Conservation (phyloP, 2,329 filamentous ascomycete genomes). For the Cyphellophora attinorum region DNA sequence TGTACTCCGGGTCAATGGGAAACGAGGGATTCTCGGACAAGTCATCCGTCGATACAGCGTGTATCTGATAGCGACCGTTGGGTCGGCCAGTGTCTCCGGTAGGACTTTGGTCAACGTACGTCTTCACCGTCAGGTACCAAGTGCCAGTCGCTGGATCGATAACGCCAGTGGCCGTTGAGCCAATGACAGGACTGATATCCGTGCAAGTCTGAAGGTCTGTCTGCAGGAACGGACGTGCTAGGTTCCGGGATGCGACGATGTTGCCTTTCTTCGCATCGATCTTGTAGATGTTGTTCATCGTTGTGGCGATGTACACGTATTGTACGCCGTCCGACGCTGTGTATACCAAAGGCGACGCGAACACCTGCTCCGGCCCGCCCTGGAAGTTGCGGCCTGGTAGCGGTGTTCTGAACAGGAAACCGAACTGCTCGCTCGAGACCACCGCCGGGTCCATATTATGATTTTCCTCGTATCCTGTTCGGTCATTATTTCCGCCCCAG, state of each 20-base stretch:
- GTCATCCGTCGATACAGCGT: conserved; percentile 30
- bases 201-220: conserved; percentile 38
- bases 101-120: conserved; percentile 34
- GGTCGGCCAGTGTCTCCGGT: conserved; percentile 21
- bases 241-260: conserved; percentile 26
- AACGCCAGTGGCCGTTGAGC: conserved; percentile 41
- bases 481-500: conserved; percentile 13
- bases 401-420: conserved; percentile 26
- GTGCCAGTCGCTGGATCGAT: conserved; percentile 42
- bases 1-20: conserved; percentile 40
- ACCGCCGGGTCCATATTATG: conserved; percentile 56
- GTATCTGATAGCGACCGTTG: conserved; percentile 32
- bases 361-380: conserved; percentile 42
- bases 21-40: conserved; percentile 32
- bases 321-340: conserved; percentile 41
- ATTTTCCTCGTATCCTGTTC: conserved; percentile 28
- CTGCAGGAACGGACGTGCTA: conserved; percentile 39
- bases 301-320: conserved; percentile 47
- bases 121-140: conserved; percentile 41
- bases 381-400: conserved; percentile 39
- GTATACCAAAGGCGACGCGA: conserved; percentile 43
- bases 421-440: conserved; percentile 44
- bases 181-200: conserved; percentile 40
- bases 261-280: conserved; percentile 33
- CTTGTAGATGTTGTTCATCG: conserved; percentile 30